Conservation (phyloP, 495 filamentous ascomycete species). For the Podospora conica region DNA sequence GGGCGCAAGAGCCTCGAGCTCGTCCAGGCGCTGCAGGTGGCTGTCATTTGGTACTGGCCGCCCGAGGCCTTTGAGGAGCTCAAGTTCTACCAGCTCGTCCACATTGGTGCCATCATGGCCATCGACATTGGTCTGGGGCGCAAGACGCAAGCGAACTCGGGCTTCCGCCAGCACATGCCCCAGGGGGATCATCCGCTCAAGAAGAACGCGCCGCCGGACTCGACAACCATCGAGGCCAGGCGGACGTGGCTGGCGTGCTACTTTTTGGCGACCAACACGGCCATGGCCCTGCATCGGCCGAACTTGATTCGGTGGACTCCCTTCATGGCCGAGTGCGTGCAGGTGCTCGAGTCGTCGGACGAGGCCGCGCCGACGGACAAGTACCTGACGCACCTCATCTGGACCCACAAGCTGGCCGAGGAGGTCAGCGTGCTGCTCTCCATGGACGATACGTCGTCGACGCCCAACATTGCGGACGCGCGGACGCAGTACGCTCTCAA, state of each 20-base stretch:
- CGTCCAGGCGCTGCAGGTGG: conserved; percentile 70
- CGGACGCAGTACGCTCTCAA: conserved; percentile 70
- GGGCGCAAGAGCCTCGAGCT: conserved; percentile 83
- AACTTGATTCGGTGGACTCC: conserved; percentile 75
- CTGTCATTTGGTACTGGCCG: conserved; percentile 74
- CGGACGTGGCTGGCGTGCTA: conserved; percentile 80
- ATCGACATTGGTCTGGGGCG: conserved; percentile 80
- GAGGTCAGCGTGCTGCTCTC: conserved; percentile 70
- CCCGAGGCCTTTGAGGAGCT: conserved; percentile 80
- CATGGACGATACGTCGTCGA: conserved; percentile 63
- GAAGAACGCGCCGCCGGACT: conserved; percentile 47
- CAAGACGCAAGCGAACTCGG: conserved; percentile 36
- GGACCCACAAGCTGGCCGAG: conserved; percentile 72
- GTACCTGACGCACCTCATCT: conserved; percentile 66
- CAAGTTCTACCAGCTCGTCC: conserved; percentile 84
- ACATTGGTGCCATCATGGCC: conserved; percentile 77
- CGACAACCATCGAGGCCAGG: conserved; percentile 64
- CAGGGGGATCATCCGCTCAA: conserved; percentile 42
- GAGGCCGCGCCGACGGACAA: conserved; percentile 68
- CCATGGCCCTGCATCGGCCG: conserved; percentile 74
- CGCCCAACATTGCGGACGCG: conserved; percentile 62
- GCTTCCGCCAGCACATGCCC: conserved; percentile 31
- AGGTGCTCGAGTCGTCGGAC: conserved; percentile 63
- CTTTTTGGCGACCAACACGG: conserved; percentile 62
- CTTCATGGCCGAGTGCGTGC: conserved; percentile 81